A percentile compares a stretch with the other conserved stretches of the same genome.
Evolutionary conservation across 2,329 filamentous ascomycete species (phyloP).

Genomic region (Xylariaceae sp.): DNA sequence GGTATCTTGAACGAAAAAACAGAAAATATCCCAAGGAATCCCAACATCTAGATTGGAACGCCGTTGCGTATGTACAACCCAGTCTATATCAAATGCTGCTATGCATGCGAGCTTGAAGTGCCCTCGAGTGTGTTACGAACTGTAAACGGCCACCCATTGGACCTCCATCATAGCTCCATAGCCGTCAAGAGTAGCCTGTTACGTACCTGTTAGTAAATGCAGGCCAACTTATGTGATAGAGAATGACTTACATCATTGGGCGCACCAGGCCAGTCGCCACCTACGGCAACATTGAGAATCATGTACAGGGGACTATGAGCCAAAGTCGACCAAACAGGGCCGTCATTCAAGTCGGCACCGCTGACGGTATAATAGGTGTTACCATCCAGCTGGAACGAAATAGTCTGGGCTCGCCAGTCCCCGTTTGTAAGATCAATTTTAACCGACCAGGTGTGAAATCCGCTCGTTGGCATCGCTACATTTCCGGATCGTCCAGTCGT

Average conservation of each 20-base stretch:
- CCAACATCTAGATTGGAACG: conserved; percentile 30
- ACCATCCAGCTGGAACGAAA: conserved; percentile 58
- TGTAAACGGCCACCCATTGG: conserved; percentile 41
- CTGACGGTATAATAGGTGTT: conserved; percentile 49
- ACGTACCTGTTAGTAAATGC: conserved; percentile 19
- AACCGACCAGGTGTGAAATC: conserved; percentile 58
- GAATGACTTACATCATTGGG: conserved; percentile 36
- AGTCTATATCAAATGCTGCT: conserved; percentile 11
- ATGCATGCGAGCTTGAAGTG: not conserved
- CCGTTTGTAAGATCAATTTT: conserved; percentile 54
- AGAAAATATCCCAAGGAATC: conserved; percentile 12
- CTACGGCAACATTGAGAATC: conserved; percentile 62
- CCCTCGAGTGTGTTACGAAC: conserved; percentile 30
- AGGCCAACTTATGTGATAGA: not conserved
- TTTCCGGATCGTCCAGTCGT: conserved; percentile 49
- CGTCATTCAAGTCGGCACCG: conserved; percentile 52
- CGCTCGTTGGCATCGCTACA: conserved; percentile 44
- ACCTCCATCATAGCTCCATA: conserved; percentile 44
- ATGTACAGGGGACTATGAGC: conserved; percentile 56
- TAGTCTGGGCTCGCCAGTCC: conserved; percentile 55
- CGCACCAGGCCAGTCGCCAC: conserved; percentile 53
- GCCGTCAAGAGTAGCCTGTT: conserved; percentile 36
- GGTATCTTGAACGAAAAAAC: conserved; percentile 36
- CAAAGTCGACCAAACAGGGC: conserved; percentile 55
- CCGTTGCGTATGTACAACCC: conserved; percentile 31